Conservation (phyloP, 1,284 basidiomycete genomes). For the Boletellus deceptivus region DNA sequence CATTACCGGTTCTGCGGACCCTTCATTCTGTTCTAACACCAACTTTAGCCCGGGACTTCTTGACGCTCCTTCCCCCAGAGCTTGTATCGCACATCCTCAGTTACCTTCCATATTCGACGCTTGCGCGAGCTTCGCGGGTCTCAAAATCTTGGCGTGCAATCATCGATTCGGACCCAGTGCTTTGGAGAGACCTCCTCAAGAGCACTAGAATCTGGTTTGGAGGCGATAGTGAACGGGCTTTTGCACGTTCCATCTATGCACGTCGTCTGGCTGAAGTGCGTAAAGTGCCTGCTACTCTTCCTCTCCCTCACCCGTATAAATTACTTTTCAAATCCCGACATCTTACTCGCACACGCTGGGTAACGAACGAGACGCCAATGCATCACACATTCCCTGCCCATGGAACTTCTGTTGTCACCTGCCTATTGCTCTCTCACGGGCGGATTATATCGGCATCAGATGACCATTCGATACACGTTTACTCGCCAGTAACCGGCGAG, state of each 20-base stretch:
- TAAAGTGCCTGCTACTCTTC: slow-evolving; percentile 46
- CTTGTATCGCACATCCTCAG: slow-evolving; percentile 79
- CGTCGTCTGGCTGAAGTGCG: slow-evolving; percentile 49
- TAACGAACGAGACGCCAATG: slow-evolving; percentile 67
- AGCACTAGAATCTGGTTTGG: slow-evolving; percentile 83
- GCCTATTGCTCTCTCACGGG: slow-evolving; percentile 87
- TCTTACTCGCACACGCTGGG: slow-evolving; percentile 76
- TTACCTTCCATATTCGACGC: slow-evolving; percentile 71
- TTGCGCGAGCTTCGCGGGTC: slow-evolving; percentile 78
- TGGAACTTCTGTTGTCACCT: slow-evolving; percentile 88
- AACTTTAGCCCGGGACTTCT: slow-evolving; percentile 83
- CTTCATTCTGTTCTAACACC: slow-evolving; percentile 82
- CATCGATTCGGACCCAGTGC: slow-evolving; percentile 79
- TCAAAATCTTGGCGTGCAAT: slow-evolving; percentile 79
- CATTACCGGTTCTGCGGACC: slow-evolving; percentile 78
- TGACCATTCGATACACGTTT: slow-evolving; percentile 91
- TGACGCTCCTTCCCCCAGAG: slow-evolving; percentile 82
- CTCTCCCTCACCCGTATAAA: slow-evolving; percentile 80
- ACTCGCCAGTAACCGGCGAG: slow-evolving; percentile 78
- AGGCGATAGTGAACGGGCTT: slow-evolving; percentile 69
- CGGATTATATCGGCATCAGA: slow-evolving; percentile 95
- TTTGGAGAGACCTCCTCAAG: slow-evolving; percentile 81
- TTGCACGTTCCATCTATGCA: slow-evolving; percentile 60
- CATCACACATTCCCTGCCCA: slow-evolving; percentile 84
- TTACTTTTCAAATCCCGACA: slow-evolving; percentile 83